Evolutionary conservation across 257 asterid genomes (phyloP).

Genomic region (Penstemon newberryi): DNA sequence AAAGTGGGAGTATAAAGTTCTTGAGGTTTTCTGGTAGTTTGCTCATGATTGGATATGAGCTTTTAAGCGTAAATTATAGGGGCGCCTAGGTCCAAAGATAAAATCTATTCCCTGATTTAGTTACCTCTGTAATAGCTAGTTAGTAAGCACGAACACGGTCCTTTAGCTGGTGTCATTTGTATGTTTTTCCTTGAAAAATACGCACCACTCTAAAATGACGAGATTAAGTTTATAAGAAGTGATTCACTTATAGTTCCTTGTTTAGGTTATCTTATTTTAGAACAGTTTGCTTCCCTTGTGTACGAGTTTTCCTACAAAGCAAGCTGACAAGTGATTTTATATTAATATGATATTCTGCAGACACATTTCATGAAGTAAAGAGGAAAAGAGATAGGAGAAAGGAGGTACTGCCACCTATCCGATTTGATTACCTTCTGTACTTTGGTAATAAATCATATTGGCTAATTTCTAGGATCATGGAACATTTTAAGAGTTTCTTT

Average conservation of each 20-base stretch:
- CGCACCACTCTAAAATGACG: background rate
- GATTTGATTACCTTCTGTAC: slow-evolving; percentile 4
- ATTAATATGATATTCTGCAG: slow-evolving; percentile 44
- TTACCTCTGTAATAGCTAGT: background rate
- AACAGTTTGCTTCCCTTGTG: background rate
- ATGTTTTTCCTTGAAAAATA: too few species aligned
- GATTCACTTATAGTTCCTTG: slow-evolving; percentile 11
- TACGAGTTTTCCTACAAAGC: slow-evolving; percentile 21
- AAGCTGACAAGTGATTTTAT: slow-evolving; percentile 30
- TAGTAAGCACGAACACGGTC: background rate
- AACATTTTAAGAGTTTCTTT: background rate
- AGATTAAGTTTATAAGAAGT: background rate
- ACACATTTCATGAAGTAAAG: slow-evolving; percentile 86
- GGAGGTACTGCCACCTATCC: slow-evolving; percentile 55
- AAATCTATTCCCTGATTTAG: slow-evolving; percentile 3
- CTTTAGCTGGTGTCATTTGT: too few species aligned
- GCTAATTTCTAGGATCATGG: slow-evolving; percentile 4
- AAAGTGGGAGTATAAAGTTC: slow-evolving; percentile 8
- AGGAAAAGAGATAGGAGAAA: slow-evolving; percentile 75
- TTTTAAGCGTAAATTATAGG: slow-evolving; percentile 8
- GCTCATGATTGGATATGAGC: background rate
- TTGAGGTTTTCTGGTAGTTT: slow-evolving; percentile 10
- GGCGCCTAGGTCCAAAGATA: slow-evolving; percentile 1
- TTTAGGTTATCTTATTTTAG: background rate
- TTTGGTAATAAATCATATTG: slow-evolving; percentile 2